phyloP scores from a whole-genome alignment of 2,329 filamentous ascomycete species.

The Hymenotorrendiella dingleyae region DNA sequence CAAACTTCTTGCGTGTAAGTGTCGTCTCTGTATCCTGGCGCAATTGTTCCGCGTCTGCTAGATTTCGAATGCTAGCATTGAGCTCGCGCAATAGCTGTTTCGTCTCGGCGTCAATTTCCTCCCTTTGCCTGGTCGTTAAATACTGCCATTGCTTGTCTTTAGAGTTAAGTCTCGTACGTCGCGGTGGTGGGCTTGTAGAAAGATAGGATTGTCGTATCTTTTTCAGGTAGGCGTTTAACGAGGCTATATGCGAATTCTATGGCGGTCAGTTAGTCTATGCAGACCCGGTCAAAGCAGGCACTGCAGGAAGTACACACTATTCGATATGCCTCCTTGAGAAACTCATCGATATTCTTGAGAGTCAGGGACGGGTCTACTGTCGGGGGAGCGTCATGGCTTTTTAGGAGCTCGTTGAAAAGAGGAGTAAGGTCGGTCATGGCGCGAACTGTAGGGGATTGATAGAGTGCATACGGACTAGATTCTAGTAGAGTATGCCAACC shows the following conservation, averaged over 20 bases:
- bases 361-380: constrained; percentile 31
- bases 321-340: constrained; percentile 87
- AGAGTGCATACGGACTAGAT: too few relatives aligned
- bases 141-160: constrained; percentile 27
- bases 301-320: constrained; percentile 60
- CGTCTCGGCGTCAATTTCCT: constrained; percentile 80
- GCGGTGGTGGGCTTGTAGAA: constrained; percentile 64
- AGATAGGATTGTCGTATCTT: constrained; percentile 87
- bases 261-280: constrained; percentile 18
- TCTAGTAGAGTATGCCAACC: too few relatives aligned
- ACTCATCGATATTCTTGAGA: constrained; percentile 65
- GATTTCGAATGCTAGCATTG: constrained; percentile 70
- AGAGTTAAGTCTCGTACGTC: constrained; percentile 31
- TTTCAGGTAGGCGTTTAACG: constrained; percentile 72
- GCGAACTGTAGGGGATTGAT: too few relatives aligned
- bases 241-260: constrained; percentile 79
- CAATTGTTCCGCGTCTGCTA: constrained; percentile 76
- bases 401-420: constrained; percentile 62
- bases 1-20: constrained; percentile 65
- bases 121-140: constrained; percentile 74
- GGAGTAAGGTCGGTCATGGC: constrained; percentile 59
- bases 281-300: too few relatives aligned
- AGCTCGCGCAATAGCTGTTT: constrained; percentile 81
- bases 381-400: constrained; percentile 48
- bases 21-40: constrained; percentile 69